Evolutionary conservation across 768 basidiomycete species (phyloP).

Genomic region (Collybia sordida): DNA sequence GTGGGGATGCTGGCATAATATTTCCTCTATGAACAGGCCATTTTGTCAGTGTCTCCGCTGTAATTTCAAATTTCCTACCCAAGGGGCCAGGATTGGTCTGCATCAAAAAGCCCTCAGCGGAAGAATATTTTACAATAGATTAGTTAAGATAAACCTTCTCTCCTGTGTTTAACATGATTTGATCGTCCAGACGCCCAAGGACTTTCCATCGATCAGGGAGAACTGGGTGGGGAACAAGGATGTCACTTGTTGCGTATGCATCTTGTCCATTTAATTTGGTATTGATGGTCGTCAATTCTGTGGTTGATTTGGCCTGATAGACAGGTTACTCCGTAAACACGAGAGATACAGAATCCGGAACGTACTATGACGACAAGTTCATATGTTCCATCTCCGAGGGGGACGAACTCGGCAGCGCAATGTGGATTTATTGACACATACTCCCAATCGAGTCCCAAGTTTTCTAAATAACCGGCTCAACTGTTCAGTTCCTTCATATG

Average conservation of each 20-base stretch:
- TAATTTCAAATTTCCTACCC: too few relatives aligned
- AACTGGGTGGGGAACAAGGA: slow-evolving; percentile 40
- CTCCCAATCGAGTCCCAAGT: slow-evolving; percentile 18
- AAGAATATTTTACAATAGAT: too few relatives aligned
- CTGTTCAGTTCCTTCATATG: too few relatives aligned
- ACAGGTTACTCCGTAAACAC: not conserved
- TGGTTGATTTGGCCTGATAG: slow-evolving; percentile 1
- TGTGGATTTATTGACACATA: slow-evolving; percentile 16
- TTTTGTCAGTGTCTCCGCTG: not conserved
- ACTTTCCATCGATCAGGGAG: slow-evolving; percentile 24
- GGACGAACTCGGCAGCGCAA: slow-evolving; percentile 13
- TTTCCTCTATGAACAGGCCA: slow-evolving; percentile 36
- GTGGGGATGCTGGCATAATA: slow-evolving; percentile 27
- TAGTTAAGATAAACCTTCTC: slow-evolving; percentile 31
- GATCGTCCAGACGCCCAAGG: slow-evolving; percentile 36
- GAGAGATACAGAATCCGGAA: not conserved
- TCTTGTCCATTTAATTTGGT: slow-evolving; percentile 26
- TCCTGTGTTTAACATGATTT: slow-evolving; percentile 41
- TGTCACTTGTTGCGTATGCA: slow-evolving; percentile 39
- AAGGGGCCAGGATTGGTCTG: too few relatives aligned
- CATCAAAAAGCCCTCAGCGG: too few relatives aligned
- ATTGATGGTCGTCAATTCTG: slow-evolving; percentile 18
- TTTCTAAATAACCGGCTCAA: slow-evolving; percentile 3
- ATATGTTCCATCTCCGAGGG: slow-evolving; percentile 15
- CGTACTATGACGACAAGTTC: slow-evolving; percentile 19